phyloP scores from a whole-genome alignment of 176 grass and related monocot species.

The Bolboschoenus planiculmis region DNA sequence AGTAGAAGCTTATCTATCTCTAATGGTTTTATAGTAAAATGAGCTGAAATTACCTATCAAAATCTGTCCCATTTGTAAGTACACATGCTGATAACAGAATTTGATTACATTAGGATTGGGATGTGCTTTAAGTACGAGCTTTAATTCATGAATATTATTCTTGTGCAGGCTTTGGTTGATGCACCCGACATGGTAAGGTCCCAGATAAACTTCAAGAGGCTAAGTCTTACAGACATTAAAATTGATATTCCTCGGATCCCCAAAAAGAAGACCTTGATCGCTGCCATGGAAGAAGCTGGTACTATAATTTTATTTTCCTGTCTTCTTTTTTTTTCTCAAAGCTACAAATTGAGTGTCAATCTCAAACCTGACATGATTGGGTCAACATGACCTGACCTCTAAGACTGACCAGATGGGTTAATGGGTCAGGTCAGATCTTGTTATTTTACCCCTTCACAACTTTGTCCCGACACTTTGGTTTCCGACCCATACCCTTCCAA shows the following conservation, averaged over 20 bases:
- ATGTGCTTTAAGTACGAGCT: not conserved
- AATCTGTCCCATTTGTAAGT: not conserved
- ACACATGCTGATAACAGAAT: not conserved
- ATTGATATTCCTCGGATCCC: slow-evolving; percentile 45
- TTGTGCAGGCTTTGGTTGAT: slow-evolving; percentile 74
- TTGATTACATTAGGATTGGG: not conserved
- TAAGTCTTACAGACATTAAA: slow-evolving; percentile 38
- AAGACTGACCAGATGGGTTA: not conserved
- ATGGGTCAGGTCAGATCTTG: not conserved
- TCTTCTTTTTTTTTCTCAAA: not conserved
- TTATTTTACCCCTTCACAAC: not conserved
- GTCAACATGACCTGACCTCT: not conserved
- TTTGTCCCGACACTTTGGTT: not conserved
- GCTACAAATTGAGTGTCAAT: not conserved
- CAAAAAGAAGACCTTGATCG: slow-evolving; percentile 45
- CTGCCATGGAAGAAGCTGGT: slow-evolving; percentile 48
- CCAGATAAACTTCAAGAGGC: slow-evolving; percentile 93
- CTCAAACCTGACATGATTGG: not conserved
- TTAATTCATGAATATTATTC: not conserved
- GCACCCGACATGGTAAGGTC: slow-evolving; percentile 87
- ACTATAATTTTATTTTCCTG: not conserved
- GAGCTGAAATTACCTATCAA: not conserved
- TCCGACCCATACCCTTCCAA: not conserved
- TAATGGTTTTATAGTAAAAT: not conserved
- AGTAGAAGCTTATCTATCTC: not conserved